Evolutionary conservation across 2,329 filamentous ascomycete species (phyloP).

Genomic region (Cylindrodendrum hubeiense): DNA sequence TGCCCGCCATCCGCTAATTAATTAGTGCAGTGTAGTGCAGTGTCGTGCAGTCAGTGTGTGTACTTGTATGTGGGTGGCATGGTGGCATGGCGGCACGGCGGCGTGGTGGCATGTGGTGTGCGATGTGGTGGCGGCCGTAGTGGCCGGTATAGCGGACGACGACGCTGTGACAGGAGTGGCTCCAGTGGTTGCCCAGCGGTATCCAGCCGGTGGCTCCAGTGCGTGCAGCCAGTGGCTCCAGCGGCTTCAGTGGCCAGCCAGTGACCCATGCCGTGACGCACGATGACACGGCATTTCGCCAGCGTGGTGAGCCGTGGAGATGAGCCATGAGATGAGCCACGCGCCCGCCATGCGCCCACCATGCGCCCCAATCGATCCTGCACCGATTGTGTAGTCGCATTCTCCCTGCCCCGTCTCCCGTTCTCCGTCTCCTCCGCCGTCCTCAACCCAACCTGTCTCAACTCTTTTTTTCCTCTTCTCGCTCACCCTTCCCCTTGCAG

Average conservation of each 20-base stretch:
- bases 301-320: no score
- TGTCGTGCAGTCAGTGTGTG: not conserved
- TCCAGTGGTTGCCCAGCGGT: no score
- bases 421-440: not conserved
- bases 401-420: not conserved
- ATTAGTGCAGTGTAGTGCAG: not conserved
- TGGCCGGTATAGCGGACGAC: no score
- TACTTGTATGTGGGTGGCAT: no score
- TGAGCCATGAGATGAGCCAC: slow-evolving; percentile 13
- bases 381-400: not conserved
- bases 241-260: no score
- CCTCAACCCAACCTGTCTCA: not conserved
- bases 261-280: no score
- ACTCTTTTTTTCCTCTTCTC: not conserved
- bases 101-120: no score
- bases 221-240: no score
- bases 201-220: no score
- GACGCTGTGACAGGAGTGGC: no score
- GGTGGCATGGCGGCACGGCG: not conserved
- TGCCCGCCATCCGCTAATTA: not conserved
- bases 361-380: not conserved
- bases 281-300: slow-evolving; percentile 5
- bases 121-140: no score
- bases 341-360: not conserved
- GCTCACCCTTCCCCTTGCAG: not conserved